Percentiles rank a stretch among this genome's conserved stretches.
phyloP scores from a whole-genome alignment of 345 rosid species.

The Turnera subulata region DNA sequence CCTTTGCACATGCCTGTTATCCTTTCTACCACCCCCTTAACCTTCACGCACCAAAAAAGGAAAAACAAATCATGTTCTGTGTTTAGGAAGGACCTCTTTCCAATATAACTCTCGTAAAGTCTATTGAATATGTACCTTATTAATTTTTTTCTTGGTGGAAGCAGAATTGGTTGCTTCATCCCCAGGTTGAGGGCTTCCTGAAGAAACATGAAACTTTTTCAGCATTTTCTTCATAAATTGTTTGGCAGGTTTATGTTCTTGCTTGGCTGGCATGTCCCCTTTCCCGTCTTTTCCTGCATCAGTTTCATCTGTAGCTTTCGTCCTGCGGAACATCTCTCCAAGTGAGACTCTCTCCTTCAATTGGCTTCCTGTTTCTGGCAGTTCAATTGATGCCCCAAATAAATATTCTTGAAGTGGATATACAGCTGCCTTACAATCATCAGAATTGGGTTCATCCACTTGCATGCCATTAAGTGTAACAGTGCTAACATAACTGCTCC shows the following conservation, averaged over 20 bases:
- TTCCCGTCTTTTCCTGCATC: constrained; percentile 30
- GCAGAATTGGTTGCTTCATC: constrained; percentile 28
- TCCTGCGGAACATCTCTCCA: constrained; percentile 58
- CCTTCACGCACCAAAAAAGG: too few species aligned
- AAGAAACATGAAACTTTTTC: constrained; percentile 45
- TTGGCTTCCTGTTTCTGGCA: constrained; percentile 46
- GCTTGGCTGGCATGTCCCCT: constrained; percentile 41
- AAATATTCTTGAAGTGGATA: constrained; percentile 85
- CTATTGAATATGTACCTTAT: constrained; percentile 45
- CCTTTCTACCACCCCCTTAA: too few species aligned
- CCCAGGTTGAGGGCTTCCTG: constrained; percentile 26
- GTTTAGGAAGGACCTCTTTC: too few species aligned
- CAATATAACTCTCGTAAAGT: too few species aligned
- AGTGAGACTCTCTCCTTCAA: constrained; percentile 65
- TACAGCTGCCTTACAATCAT: constrained; percentile 38
- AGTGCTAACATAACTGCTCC: constrained; percentile 60
- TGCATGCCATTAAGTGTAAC: constrained; percentile 52
- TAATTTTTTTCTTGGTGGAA: constrained; percentile 53
- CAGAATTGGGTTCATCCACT: constrained; percentile 34
- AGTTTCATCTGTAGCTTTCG: constrained; percentile 42
- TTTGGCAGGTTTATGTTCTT: constrained; percentile 49
- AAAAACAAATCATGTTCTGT: too few species aligned
- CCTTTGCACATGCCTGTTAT: too few species aligned
- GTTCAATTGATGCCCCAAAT: constrained; percentile 58
- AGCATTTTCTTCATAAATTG: constrained; percentile 60